Conservation (phyloP, 1,284 basidiomycete genomes). For the Pseudozyma sp. region DNA sequence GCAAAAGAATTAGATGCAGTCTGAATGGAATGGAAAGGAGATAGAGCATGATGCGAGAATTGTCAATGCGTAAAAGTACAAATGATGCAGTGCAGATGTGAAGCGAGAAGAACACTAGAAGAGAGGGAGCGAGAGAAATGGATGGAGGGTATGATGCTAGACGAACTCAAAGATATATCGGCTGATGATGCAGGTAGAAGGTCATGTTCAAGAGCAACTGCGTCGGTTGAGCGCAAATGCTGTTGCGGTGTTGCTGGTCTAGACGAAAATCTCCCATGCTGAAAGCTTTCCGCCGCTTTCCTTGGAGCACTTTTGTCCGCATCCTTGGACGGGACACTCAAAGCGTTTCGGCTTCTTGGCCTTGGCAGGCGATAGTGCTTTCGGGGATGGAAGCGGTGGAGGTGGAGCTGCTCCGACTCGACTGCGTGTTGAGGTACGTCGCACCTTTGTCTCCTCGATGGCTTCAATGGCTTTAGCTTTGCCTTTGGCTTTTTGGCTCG, state of each 20-base stretch:
- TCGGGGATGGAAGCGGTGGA: slow-evolving; percentile 1
- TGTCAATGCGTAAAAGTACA: slow-evolving; percentile 35
- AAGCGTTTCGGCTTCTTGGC: slow-evolving; percentile 50
- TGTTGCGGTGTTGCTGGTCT: not conserved
- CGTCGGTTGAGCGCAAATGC: no score
- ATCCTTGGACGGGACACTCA: slow-evolving; percentile 58
- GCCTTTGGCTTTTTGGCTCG: slow-evolving; percentile 5
- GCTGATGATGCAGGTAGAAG: not conserved
- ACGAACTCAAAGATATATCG: slow-evolving; percentile 5
- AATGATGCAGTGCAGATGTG: slow-evolving; percentile 7
- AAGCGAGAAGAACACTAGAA: not conserved
- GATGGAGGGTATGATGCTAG: slow-evolving; percentile 1
- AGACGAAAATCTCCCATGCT: slow-evolving; percentile 37
- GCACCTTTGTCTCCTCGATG: slow-evolving; percentile 25
- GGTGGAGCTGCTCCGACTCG: slow-evolving; percentile 9
- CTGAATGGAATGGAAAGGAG: not conserved
- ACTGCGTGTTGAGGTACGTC: slow-evolving; percentile 20
- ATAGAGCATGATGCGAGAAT: not conserved
- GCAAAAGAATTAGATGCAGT: no score
- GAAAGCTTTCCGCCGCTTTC: slow-evolving; percentile 48
- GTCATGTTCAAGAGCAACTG: no score
- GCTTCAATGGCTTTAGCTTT: slow-evolving; percentile 42
- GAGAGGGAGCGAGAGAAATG: not conserved
- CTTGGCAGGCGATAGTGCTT: slow-evolving; percentile 12
- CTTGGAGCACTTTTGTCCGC: slow-evolving; percentile 56